These are phyloP conservation scores for Fermentozyma sake DNA, from an alignment of 1,139 yeast species.

Conservation along the genomic window DNA sequence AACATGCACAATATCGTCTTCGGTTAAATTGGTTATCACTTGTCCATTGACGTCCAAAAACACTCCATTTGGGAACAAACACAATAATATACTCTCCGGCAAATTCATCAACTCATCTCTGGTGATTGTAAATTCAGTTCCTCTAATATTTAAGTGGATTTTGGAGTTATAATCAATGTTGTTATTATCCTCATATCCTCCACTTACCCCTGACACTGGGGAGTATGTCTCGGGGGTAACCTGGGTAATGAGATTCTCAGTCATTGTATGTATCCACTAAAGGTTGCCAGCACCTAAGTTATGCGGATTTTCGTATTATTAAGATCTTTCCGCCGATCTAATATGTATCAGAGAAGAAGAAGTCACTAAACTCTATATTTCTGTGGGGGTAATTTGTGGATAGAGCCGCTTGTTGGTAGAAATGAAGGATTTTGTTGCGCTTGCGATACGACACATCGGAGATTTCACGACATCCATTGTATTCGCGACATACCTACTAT, in stretches of 20 bases:
- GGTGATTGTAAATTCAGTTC: slow-evolving; percentile 61
- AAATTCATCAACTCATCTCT: slow-evolving; percentile 86
- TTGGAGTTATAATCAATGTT: slow-evolving; percentile 56
- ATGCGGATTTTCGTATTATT: no score
- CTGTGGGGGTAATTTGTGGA: no score
- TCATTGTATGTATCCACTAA: slow-evolving; percentile 22
- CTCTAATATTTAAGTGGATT: slow-evolving; percentile 65
- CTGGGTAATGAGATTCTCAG: slow-evolving; percentile 57
- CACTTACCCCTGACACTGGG: slow-evolving; percentile 12
- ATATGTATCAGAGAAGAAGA: no score
- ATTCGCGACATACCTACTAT: no score
- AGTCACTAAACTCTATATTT: no score
- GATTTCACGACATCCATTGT: no score
- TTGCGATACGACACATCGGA: no score
- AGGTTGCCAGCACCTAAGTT: slow-evolving; percentile 16
- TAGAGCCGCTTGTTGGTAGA: no score
- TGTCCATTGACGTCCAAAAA: slow-evolving; percentile 71
- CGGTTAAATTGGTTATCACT: slow-evolving; percentile 71
- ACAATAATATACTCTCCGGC: slow-evolving; percentile 84
- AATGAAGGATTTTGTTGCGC: no score
- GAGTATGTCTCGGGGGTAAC: slow-evolving; percentile 44
- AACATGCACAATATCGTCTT: slow-evolving; percentile 71
- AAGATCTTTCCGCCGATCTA: no score
- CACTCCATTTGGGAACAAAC: slow-evolving; percentile 88
- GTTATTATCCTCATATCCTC: slow-evolving; percentile 18